phyloP scores from a whole-genome alignment of 352 stramenopile species.

The Phytopythium delawarense region DNA sequence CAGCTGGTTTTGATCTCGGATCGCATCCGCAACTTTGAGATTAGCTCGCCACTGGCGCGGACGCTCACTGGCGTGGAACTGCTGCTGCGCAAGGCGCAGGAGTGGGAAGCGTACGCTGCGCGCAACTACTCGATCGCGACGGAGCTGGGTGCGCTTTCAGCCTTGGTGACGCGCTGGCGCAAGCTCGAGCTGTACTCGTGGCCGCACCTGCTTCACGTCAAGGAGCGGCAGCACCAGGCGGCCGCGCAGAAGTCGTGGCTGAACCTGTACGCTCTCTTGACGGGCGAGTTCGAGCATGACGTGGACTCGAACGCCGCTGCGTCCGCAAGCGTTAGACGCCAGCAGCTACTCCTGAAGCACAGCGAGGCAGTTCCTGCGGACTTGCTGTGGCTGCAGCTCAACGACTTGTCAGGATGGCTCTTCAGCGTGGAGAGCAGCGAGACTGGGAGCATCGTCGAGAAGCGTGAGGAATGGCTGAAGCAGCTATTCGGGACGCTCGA shows the following conservation, averaged over 20 bases:
- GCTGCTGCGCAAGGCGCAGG: constrained; percentile 95
- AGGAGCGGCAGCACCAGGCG: constrained; percentile 75
- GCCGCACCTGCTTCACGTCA: constrained; percentile 91
- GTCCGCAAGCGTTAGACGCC: no score
- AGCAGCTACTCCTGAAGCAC: constrained; percentile 4
- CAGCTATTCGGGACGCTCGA: constrained; percentile 90
- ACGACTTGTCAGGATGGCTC: constrained; percentile 54
- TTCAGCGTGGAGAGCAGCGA: constrained; percentile 23
- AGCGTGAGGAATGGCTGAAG: constrained; percentile 65
- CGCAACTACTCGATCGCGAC: constrained; percentile 89
- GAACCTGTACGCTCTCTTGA: constrained; percentile 85
- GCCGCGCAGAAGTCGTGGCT: constrained; percentile 85
- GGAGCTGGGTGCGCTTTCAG: constrained; percentile 89
- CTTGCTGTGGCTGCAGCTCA: constrained; percentile 65
- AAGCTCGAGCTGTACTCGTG: constrained; percentile 98
- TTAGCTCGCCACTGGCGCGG: constrained; percentile 82
- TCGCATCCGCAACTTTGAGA: constrained; percentile 85
- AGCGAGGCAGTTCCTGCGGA: constrained; percentile 12
- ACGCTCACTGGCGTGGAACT: constrained; percentile 95
- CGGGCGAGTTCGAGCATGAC: constrained; percentile 68
- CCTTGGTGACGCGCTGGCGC: constrained; percentile 96
- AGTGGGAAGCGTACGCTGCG: constrained; percentile 98
- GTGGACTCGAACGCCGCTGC: not conserved
- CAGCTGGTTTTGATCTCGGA: constrained; percentile 91
- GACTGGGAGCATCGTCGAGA: constrained; percentile 7